Evolutionary conservation across 2,329 filamentous ascomycete species (phyloP), one percentile per base, ranked within the genome.

Genomic region (Aschersonia sp.): DNA sequence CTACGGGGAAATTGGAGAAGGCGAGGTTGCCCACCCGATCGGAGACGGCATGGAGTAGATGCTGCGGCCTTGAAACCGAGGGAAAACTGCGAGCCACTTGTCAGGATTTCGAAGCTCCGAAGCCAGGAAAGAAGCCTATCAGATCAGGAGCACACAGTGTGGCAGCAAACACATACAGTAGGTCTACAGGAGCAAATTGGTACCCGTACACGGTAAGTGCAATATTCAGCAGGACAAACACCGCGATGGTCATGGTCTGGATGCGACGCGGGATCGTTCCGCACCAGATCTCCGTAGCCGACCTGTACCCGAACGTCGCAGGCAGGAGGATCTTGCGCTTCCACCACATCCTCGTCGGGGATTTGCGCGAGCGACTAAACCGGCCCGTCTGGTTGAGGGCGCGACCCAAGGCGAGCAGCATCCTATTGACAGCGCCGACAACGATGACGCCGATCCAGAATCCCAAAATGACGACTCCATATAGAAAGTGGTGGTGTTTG

Each of bases 21-120:
- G 78, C 75, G 30, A 85, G 69, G 32, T 81, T 73, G 0, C 81
- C 80, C 0, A 79, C 80, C 7, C 82, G 72, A 51, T 84, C 79
- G 0, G 77, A 75, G 0, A 78, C 66, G 48, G 80, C 82, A 1
- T 79, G 74, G 41, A 67, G 64, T 0, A 63, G 44, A 49, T 72
- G 69, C 4, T 56, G 59, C 2, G 56, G 56, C 0, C 54, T 48
- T 0, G 56, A 52, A 0, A 62, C 6, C n/a, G 9, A 10, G 9
- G 35, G 35, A 7, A 38, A 7, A 38, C 35, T 38, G 35, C 6
- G 35, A 12, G 35, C 2, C 20, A 20, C 6, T 6, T 9, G n/a
- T 43, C 9, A 6, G 6, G 40, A 20, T 43, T 43, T 43, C n/a
- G 7, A 38, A 7, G 35, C 35, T 7, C 12, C 12, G 35, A 38